Percentiles rank a stretch among this genome's conserved stretches.
Evolutionary conservation across 1,284 basidiomycete genomes (phyloP).

Genomic region (Rhodotorula glutinis): DNA sequence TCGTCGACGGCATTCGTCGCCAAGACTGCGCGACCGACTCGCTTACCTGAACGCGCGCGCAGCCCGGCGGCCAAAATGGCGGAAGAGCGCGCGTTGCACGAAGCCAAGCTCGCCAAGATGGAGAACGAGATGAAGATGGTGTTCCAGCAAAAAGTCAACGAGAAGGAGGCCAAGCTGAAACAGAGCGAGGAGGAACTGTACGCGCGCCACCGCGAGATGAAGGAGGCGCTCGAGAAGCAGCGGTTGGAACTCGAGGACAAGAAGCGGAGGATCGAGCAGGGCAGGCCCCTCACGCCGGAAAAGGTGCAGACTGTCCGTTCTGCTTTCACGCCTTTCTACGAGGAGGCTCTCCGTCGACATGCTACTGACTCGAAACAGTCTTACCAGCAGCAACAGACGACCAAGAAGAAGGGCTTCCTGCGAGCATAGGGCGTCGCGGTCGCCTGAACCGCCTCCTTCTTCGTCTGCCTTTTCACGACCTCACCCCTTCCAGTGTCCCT

Average conservation of each 20-base stretch:
- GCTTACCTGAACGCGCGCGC: slow-evolving; percentile 2
- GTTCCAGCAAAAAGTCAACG: slow-evolving; percentile 98
- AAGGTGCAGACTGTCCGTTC: slow-evolving; percentile 53
- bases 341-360: no score
- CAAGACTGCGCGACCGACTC: no score
- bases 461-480: no score
- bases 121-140: slow-evolving; percentile 77
- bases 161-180: slow-evolving; percentile 96
- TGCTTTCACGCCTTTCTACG: no score
- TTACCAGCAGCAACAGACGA: slow-evolving; percentile 47
- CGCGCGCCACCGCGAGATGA: slow-evolving; percentile 96
- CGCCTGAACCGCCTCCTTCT: no score
- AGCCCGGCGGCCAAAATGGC: slow-evolving; percentile 92
- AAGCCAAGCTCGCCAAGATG: slow-evolving; percentile 94
- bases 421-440: no score
- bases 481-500: no score
- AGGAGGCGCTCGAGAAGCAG: slow-evolving; percentile 96
- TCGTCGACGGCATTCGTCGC: no score
- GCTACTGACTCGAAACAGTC: neutral
- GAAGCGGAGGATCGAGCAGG: slow-evolving; percentile 93
- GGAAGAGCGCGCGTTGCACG: slow-evolving; percentile 71
- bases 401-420: slow-evolving; percentile 72
- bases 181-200: slow-evolving; percentile 97
- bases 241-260: slow-evolving; percentile 92
- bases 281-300: slow-evolving; percentile 90